Base-by-base conservation (phyloP, 805 yeast species). In the Kodamaea sagamina region DNA sequence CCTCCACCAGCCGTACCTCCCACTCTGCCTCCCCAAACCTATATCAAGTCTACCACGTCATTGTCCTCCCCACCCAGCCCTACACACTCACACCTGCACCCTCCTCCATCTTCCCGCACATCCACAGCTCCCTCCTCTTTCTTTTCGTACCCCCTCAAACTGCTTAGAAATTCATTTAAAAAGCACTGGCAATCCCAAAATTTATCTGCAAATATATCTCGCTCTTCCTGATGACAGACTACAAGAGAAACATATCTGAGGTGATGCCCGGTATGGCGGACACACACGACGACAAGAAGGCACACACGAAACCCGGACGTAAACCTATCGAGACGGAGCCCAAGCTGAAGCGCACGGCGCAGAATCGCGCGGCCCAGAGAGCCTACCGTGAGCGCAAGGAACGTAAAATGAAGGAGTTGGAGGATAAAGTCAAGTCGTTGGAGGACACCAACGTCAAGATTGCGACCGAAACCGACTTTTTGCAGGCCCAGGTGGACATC, bases 281-380 rank as follows among this genome's bases (percentile, higher is more conserved):
- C 19, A 21, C 39, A 18, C 71, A 64, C 46, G 71, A 65, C 36
- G 67, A 60, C 50, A 66, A 68, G 51, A 71, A 65, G 51, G 47
- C 54, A 19, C 72, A 66, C 46, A 58, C 69, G 36, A 84, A 82
- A 57, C 89, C 93, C 0, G 97, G 96, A 2, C 75, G 96, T 46
- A 89, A 87, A 68, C 90, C 88, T 0, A 69, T 85, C 41, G 79
- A 84, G 6, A 75, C 78, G 13, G 95, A 89, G 53, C 90, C 95
- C 6, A 89, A 85, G 59, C 82, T 81, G 56, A 92, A 88, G 72
- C 75, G 99, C 54, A 89, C 96, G 11, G 97, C 97, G 2, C 98
- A 93, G 67, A 92, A 93, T 63, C 77, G 98, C 55, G 97, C 97
- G 3, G 98, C 98, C n/a, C 99, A 93, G 66, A 74, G 98, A 43